Evolutionary conservation across 371 early-diverging fungal genomes (phyloP).

Genomic region (Haplosporangium sp.): DNA sequence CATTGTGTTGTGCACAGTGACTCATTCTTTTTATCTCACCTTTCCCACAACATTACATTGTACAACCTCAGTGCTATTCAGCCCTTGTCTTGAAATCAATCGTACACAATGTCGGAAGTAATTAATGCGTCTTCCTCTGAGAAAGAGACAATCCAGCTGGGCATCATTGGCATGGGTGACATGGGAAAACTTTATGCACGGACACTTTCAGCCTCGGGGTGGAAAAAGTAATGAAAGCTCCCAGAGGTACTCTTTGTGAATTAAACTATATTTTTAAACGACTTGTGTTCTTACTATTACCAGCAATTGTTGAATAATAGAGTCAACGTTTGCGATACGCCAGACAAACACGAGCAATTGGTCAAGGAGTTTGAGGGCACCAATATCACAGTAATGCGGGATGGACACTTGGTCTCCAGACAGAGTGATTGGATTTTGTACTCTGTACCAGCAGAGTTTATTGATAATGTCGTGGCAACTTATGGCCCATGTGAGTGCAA

Average conservation of each 20-base stretch:
- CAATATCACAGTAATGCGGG: constrained; percentile 75
- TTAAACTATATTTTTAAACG: too few species aligned
- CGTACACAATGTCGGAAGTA: neutral
- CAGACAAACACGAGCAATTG: constrained; percentile 76
- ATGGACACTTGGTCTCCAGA: constrained; percentile 89
- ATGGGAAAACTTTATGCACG: constrained; percentile 95
- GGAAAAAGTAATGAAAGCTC: constrained; percentile 68
- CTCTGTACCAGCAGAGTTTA: constrained; percentile 92
- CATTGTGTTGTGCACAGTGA: neutral
- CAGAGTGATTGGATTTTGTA: constrained; percentile 92
- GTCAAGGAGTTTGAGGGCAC: constrained; percentile 67
- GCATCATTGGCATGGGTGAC: constrained; percentile 90
- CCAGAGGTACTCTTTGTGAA: neutral
- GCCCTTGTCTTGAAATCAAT: neutral
- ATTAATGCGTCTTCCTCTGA: constrained; percentile 37
- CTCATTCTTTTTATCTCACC: neutral
- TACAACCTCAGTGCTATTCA: neutral
- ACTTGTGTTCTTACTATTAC: too few species aligned
- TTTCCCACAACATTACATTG: neutral
- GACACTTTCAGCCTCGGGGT: constrained; percentile 79
- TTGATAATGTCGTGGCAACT: constrained; percentile 80
- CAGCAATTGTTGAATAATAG: neutral
- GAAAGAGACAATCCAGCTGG: constrained; percentile 74
- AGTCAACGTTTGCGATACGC: constrained; percentile 85
- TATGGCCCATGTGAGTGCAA: constrained; percentile 83